phyloP scores from a whole-genome alignment of 2,329 filamentous ascomycete genomes.

The Trichoderma sp. region DNA sequence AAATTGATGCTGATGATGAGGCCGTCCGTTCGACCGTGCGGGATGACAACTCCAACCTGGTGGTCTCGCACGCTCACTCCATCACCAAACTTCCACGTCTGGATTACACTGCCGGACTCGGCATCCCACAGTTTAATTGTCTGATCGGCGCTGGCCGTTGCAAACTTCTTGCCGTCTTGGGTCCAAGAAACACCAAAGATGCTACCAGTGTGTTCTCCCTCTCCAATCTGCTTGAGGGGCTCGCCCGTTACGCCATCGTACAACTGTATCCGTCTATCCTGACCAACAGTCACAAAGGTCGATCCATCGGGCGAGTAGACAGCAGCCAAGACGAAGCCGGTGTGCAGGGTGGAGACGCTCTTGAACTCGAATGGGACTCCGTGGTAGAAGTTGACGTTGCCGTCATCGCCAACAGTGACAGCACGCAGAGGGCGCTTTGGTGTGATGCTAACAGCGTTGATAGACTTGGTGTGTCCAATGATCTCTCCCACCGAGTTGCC shows the following conservation, averaged over 20 bases:
- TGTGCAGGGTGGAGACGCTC: constrained; percentile 75
- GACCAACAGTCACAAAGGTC: constrained; percentile 79
- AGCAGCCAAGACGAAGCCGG: constrained; percentile 82
- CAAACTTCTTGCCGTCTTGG: constrained; percentile 78
- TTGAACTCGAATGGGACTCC: constrained; percentile 96
- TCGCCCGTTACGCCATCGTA: constrained; percentile 97
- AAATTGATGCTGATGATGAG: constrained; percentile 88
- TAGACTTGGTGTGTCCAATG: constrained; percentile 80
- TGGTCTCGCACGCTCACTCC: constrained; percentile 75
- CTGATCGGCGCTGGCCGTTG: constrained; percentile 89
- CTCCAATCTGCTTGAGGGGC: constrained; percentile 69
- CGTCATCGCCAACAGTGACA: constrained; percentile 87
- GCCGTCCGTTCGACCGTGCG: constrained; percentile 74
- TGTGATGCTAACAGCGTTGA: constrained; percentile 88
- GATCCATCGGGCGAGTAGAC: constrained; percentile 88
- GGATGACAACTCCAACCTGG: constrained; percentile 93
- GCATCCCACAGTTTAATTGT: constrained; percentile 94
- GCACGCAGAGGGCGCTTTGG: constrained; percentile 88
- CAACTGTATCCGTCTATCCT: constrained; percentile 87
- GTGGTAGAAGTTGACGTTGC: constrained; percentile 85
- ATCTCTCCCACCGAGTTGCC: constrained; percentile 96
- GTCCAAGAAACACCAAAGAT: constrained; percentile 93
- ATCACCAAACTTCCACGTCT: constrained; percentile 84
- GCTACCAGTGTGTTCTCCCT: constrained; percentile 84
- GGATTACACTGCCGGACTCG: constrained; percentile 70